These are phyloP conservation scores for Rhizopogon salebrosus DNA, from an alignment of 768 basidiomycete species.

Conservation along the genomic window DNA sequence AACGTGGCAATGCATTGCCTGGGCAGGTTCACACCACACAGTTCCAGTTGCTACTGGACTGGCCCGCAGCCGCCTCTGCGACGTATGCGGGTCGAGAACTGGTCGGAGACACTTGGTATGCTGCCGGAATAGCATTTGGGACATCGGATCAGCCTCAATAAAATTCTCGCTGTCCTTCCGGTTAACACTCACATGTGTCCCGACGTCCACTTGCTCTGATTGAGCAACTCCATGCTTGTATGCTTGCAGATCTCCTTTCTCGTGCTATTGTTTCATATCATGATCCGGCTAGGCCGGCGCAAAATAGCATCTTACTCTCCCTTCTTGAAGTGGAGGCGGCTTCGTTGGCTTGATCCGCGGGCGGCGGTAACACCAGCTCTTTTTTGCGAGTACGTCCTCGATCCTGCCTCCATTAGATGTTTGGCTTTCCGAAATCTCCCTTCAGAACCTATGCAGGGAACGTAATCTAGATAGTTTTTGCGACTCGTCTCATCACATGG, in stretches of 20 bases:
- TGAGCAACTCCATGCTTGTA: not conserved
- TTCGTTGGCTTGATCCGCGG: not conserved
- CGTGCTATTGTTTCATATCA: not conserved
- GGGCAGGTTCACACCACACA: constrained; percentile 6
- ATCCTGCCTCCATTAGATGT: not conserved
- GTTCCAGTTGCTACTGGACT: constrained; percentile 2
- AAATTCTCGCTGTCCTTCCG: not conserved
- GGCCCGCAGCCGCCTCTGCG: constrained; percentile 10
- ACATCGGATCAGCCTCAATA: not conserved
- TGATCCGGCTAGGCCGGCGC: not conserved
- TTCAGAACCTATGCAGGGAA: not conserved
- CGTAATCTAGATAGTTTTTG: not conserved
- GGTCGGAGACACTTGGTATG: not conserved
- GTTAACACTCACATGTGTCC: not conserved
- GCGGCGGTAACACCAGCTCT: not conserved
- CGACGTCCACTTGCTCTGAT: not conserved
- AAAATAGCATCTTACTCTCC: not conserved
- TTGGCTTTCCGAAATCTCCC: not conserved
- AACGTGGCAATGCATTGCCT: not conserved
- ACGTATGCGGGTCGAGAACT: constrained; percentile 20
- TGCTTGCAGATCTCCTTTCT: not conserved
- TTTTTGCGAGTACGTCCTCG: not conserved
- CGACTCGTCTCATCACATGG: not conserved
- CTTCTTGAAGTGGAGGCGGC: not conserved
- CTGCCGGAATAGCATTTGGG: not conserved